Conservation (phyloP, 208 protist species). For the Trypanosoma scelopori region DNA sequence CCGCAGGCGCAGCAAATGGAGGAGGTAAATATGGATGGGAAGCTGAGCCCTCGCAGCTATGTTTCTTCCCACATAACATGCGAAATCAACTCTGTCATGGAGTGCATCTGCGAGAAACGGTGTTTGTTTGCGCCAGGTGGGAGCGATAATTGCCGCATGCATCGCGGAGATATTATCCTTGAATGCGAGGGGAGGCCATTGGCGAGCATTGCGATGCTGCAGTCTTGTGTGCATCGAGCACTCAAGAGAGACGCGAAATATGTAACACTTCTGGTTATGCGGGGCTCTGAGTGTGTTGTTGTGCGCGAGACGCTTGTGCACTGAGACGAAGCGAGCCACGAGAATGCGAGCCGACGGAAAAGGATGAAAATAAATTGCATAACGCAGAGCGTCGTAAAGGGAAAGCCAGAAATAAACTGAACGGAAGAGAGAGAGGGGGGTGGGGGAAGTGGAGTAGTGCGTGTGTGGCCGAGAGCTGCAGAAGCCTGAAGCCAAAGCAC, state of each 20-base stretch:
- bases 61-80: conserved; percentile 11
- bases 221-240: not conserved
- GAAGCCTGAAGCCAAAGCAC: no score
- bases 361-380: no score
- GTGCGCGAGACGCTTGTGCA: not conserved
- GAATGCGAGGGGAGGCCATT: conserved; percentile 7
- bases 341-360: no score
- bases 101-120: conserved; percentile 1
- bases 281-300: not conserved
- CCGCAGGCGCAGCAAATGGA: no score
- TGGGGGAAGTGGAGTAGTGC: no score
- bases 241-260: not conserved
- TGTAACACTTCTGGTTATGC: conserved; percentile 17
- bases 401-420: no score
- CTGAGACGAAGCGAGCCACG: no score
- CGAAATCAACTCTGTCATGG: conserved; percentile 14
- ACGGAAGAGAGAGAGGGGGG: no score
- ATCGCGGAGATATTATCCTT: conserved; percentile 17
- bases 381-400: no score
- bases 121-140: no score
- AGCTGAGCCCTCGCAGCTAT: not conserved
- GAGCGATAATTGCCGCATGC: not conserved
- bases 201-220: not conserved
- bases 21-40: not conserved
- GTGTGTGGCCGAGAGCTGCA: no score